These are phyloP conservation scores for Crithidia sp. DNA, from an alignment of 208 protist species.

Conservation along the genomic window DNA sequence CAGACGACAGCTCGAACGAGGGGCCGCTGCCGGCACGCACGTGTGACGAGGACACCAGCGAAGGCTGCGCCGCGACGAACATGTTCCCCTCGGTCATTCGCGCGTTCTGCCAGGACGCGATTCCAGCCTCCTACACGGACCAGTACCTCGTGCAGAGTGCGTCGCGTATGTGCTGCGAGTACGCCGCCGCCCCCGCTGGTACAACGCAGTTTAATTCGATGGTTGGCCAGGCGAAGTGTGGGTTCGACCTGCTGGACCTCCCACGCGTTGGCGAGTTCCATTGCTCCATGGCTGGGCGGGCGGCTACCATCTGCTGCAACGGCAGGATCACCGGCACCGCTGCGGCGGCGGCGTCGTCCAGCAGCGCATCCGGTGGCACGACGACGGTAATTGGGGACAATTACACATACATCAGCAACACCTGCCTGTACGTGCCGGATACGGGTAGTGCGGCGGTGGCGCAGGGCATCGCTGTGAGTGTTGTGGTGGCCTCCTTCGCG, in stretches of 20 bases:
- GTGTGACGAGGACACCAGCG: conserved; percentile 8
- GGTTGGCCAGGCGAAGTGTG: conserved; percentile 8
- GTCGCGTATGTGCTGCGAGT: conserved; percentile 22
- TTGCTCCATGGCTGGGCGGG: conserved; percentile 12
- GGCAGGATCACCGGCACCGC: conserved; percentile 7
- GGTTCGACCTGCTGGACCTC: conserved; percentile 14
- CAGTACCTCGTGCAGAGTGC: conserved; percentile 15
- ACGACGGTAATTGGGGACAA: background rate
- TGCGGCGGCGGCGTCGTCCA: background rate
- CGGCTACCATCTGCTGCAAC: conserved; percentile 25
- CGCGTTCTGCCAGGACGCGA: conserved; percentile 28
- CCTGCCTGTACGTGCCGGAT: conserved; percentile 13
- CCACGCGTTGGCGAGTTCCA: conserved; percentile 23
- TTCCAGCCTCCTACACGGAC: conserved; percentile 23
- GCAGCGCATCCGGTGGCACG: background rate
- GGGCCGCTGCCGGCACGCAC: conserved; percentile 1
- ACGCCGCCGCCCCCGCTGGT: conserved; percentile 4
- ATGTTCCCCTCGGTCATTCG: conserved; percentile 13
- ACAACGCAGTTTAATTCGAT: background rate
- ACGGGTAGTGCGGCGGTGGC: background rate
- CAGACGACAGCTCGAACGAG: background rate
- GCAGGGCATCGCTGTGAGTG: background rate
- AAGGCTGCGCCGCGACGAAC: conserved; percentile 10
- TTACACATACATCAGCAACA: conserved; percentile 20
- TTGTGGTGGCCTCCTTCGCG: background rate